Percentiles rank a stretch among this genome's conserved stretches.
These are phyloP conservation scores for Wickerhamomyces sydowiorum DNA, from an alignment of 805 yeast genomes.

Conservation along the genomic window DNA sequence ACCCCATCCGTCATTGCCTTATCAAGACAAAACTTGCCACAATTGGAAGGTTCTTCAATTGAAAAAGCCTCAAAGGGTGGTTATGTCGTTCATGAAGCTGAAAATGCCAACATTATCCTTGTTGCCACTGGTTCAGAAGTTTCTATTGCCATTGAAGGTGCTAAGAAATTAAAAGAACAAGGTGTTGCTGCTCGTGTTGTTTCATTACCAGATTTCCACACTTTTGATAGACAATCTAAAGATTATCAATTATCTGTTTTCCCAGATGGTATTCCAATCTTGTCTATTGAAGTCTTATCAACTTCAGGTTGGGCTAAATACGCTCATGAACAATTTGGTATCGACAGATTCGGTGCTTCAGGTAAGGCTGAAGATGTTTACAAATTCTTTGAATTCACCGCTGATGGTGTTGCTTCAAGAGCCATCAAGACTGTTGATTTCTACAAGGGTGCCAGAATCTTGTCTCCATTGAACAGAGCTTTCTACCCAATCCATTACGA, in stretches of 20 bases:
- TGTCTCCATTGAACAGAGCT: slow-evolving; percentile 78
- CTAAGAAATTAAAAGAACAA: slow-evolving; percentile 56
- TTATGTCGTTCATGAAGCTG: slow-evolving; percentile 63
- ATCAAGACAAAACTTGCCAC: slow-evolving; percentile 87
- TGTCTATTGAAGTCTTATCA: slow-evolving; percentile 91
- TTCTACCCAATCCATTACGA: slow-evolving; percentile 39
- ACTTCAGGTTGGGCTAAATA: slow-evolving; percentile 91
- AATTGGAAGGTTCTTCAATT: slow-evolving; percentile 84
- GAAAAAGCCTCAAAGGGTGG: slow-evolving; percentile 96
- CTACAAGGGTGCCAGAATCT: slow-evolving; percentile 70
- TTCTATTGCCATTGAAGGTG: slow-evolving; percentile 72
- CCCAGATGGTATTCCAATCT: slow-evolving; percentile 91
- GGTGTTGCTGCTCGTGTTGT: slow-evolving; percentile 80
- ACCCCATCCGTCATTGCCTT: slow-evolving; percentile 75
- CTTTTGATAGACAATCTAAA: slow-evolving; percentile 77
- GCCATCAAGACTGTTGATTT: slow-evolving; percentile 73
- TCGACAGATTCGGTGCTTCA: slow-evolving; percentile 94
- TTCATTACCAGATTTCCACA: slow-evolving; percentile 87
- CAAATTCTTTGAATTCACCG: slow-evolving; percentile 84
- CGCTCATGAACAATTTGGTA: slow-evolving; percentile 94
- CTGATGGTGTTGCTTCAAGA: slow-evolving; percentile 87
- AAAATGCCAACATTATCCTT: slow-evolving; percentile 63
- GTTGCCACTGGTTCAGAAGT: slow-evolving; percentile 95
- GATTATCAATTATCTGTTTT: slow-evolving; percentile 82
- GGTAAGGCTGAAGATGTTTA: slow-evolving; percentile 83